Evolutionary conservation across 441 rosid genomes (phyloP).

Genomic region (Arabidopsis lyrata): DNA sequence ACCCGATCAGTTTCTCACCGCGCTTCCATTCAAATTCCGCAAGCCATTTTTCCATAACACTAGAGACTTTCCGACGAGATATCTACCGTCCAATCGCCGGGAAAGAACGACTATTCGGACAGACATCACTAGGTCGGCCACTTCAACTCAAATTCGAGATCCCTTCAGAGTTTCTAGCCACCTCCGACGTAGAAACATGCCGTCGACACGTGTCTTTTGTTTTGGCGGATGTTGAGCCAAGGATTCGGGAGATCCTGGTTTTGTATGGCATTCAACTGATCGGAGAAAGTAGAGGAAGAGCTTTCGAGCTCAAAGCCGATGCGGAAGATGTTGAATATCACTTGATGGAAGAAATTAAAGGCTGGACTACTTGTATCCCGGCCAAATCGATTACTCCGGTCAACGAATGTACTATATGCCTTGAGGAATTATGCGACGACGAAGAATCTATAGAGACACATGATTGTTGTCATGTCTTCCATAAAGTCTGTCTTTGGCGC

Average conservation of each 20-base stretch:
- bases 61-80: conserved; percentile 1
- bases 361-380: conserved; percentile 16
- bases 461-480: conserved; percentile 15
- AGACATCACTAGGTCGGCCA: conserved; percentile 3
- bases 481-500: conserved; percentile 14
- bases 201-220: background rate
- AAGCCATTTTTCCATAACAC: background rate
- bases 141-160: background rate
- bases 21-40: background rate
- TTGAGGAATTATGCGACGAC: conserved; percentile 8
- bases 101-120: conserved; percentile 17
- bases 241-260: background rate
- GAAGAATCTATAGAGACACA: conserved; percentile 4
- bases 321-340: conserved; percentile 23
- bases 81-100: conserved; percentile 18
- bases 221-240: conserved; percentile 8
- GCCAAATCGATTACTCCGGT: background rate
- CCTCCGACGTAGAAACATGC: background rate
- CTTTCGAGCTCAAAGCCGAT: conserved; percentile 15
- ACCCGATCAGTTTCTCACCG: conserved; percentile 13
- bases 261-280: conserved; percentile 16
- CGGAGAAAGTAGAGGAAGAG: conserved; percentile 2
- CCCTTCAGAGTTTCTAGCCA: background rate
- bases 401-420: conserved; percentile 12
- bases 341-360: conserved; percentile 21